Conservation (phyloP, 169 alveolate species). For the Theileria luwenshuni region DNA sequence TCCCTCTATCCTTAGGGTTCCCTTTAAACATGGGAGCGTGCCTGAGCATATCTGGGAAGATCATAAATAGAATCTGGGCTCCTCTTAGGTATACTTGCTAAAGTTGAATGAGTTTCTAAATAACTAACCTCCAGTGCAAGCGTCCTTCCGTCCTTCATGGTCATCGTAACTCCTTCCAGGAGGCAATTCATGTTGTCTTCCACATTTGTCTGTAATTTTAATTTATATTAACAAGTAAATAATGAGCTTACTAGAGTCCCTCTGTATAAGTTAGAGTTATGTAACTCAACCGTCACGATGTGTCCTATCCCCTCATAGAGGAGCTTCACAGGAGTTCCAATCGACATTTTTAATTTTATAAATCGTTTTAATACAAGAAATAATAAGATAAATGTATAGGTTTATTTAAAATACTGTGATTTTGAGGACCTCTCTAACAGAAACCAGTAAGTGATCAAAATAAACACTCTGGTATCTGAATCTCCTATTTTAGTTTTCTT, state of each 20-base stretch:
- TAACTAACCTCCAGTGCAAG: slow-evolving; percentile 84
- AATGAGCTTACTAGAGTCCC: slow-evolving; percentile 92
- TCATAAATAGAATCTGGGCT: slow-evolving; percentile 92
- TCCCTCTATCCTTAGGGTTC: slow-evolving; percentile 65
- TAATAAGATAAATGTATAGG: neutral
- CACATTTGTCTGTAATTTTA: slow-evolving; percentile 72
- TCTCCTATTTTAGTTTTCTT: too few species aligned
- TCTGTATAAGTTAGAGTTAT: slow-evolving; percentile 92
- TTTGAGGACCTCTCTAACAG: too few species aligned
- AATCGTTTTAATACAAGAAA: neutral
- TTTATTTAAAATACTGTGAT: too few species aligned
- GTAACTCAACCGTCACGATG: slow-evolving; percentile 95
- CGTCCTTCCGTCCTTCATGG: slow-evolving; percentile 95
- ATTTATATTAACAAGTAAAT: neutral
- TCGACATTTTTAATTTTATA: slow-evolving; percentile 77
- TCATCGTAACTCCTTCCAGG: slow-evolving; percentile 95
- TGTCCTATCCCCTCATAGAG: slow-evolving; percentile 98
- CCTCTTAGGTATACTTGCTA: slow-evolving; percentile 92
- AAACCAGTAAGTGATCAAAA: too few species aligned
- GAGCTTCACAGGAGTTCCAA: slow-evolving; percentile 96
- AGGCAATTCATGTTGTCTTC: slow-evolving; percentile 97
- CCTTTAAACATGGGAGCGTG: slow-evolving; percentile 98
- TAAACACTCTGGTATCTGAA: too few species aligned
- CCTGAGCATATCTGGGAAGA: slow-evolving; percentile 97
- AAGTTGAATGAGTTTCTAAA: slow-evolving; percentile 14